Base-by-base conservation (phyloP, 352 stramenopile species). In the Blastocystis sp. region DNA sequence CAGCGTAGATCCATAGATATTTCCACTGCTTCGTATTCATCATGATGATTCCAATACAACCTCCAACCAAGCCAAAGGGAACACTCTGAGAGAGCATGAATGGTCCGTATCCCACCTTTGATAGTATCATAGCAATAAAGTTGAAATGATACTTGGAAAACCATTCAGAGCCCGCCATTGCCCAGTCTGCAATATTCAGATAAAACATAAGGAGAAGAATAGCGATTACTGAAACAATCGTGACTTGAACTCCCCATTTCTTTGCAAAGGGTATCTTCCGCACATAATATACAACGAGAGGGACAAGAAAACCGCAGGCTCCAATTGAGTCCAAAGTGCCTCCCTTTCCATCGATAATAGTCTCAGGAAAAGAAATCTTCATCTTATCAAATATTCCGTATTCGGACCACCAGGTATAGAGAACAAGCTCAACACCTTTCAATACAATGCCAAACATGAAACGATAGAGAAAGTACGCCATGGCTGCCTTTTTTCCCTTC, bases 361-460 rank as follows among this genome's bases (percentile, higher is more conserved):
- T 54, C 27, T 48, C 4, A 40, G 73, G 73, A 19, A 84, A 62
- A 6, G 27, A 24, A 44, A 84, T 68, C 22, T 9, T 35, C 73
- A 84, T 84, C 3, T 19, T 84, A n/a, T 66, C 42, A 27, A 84
- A 84, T 13, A 84, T 30, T 33, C 73, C 73, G 42, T 48, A 84
- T 30, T 84, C n/a, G 3, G 42, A 22, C 73, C 73, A 84, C 73
- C 73, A 84, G 35, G 17, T 84, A 5, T 24, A 42, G 6, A 84
- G 27, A 44, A 84, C 17, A 17, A 66, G 17, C 13, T 84, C 19
- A 22, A 84, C 48, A 17, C 37, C 15, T 56, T 84, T 84, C 19
- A 84, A 51, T 13, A 84, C 73, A 64, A 84, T 17, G 24, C 42
- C 73, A 64, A 84, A 84, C 30, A 60, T 56, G n/a, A 84, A 68